phyloP scores from a whole-genome alignment of 176 grass and related monocot species.

The Lolium multiflorum region DNA sequence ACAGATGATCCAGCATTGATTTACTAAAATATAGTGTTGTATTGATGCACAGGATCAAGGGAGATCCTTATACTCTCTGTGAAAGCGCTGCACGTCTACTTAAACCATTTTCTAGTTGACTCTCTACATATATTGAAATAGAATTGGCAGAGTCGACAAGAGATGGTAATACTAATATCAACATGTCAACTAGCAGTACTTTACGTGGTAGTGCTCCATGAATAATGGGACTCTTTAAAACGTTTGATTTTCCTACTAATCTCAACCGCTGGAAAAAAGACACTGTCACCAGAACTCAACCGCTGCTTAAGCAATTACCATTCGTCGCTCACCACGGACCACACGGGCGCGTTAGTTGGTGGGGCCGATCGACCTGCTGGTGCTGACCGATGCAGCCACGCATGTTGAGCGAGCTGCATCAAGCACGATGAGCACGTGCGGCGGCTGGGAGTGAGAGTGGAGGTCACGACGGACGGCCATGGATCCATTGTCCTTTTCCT shows the following conservation, averaged over 20 bases:
- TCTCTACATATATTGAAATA: neutral
- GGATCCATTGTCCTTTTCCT: neutral
- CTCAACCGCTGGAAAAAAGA: too few species aligned
- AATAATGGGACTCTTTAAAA: neutral
- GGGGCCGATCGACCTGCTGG: constrained; percentile 19
- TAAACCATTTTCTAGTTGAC: constrained; percentile 31
- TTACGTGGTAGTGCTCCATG: neutral
- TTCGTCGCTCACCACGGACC: constrained; percentile 17
- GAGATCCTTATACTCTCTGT: neutral
- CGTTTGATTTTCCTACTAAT: neutral
- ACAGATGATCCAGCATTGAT: neutral
- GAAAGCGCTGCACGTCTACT: constrained; percentile 6
- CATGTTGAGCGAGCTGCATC: constrained; percentile 8
- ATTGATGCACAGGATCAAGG: neutral
- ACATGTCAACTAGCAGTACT: constrained; percentile 3
- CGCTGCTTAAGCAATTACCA: too few species aligned
- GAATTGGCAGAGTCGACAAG: constrained; percentile 1
- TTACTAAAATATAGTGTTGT: neutral
- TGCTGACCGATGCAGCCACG: constrained; percentile 9
- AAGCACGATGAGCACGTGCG: constrained; percentile 60
- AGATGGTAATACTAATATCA: neutral
- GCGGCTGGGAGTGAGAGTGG: neutral
- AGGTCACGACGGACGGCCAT: constrained; percentile 23
- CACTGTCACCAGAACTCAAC: too few species aligned
- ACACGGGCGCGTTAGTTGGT: neutral